Evolutionary conservation across 352 stramenopile species (phyloP).

Genomic region (Plasmopara muralis): DNA sequence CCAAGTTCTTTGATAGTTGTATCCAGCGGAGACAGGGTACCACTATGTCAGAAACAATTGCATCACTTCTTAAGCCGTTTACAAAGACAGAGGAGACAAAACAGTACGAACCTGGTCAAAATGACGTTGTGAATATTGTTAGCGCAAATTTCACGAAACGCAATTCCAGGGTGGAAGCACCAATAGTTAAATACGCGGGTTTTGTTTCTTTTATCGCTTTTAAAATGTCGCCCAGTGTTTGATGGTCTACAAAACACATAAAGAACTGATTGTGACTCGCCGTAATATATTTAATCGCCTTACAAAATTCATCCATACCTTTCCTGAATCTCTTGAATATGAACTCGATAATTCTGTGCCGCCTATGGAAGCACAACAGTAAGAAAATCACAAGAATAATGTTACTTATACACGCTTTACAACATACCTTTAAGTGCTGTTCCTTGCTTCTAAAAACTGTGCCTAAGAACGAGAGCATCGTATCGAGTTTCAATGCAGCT

Average conservation of each 20-base stretch:
- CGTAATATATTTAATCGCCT: no score
- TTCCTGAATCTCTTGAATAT: constrained; percentile 86
- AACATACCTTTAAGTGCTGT: constrained; percentile 54
- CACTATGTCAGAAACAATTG: constrained; percentile 44
- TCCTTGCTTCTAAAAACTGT: constrained; percentile 85
- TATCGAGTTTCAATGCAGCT: constrained; percentile 70
- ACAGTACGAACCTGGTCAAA: constrained; percentile 62
- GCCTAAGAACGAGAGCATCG: constrained; percentile 74
- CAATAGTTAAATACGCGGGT: constrained; percentile 95
- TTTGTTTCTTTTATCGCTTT: constrained; percentile 45
- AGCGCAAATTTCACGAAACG: constrained; percentile 92
- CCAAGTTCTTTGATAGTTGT: constrained; percentile 96
- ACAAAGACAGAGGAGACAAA: neutral
- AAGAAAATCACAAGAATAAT: neutral
- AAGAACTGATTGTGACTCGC: neutral
- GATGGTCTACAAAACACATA: constrained; percentile 16
- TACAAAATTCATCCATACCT: constrained; percentile 24
- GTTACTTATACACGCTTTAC: neutral
- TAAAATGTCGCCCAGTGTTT: constrained; percentile 44
- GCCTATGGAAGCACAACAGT: constrained; percentile 26
- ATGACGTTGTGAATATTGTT: constrained; percentile 89
- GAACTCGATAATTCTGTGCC: constrained; percentile 76
- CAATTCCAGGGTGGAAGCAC: constrained; percentile 96
- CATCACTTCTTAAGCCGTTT: constrained; percentile 5
- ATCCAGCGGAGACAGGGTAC: constrained; percentile 95